Evolutionary conservation across 139 green algal genomes (phyloP), one percentile per base, ranked within the genome.

Genomic region (Chlamydomonas incerta): DNA sequence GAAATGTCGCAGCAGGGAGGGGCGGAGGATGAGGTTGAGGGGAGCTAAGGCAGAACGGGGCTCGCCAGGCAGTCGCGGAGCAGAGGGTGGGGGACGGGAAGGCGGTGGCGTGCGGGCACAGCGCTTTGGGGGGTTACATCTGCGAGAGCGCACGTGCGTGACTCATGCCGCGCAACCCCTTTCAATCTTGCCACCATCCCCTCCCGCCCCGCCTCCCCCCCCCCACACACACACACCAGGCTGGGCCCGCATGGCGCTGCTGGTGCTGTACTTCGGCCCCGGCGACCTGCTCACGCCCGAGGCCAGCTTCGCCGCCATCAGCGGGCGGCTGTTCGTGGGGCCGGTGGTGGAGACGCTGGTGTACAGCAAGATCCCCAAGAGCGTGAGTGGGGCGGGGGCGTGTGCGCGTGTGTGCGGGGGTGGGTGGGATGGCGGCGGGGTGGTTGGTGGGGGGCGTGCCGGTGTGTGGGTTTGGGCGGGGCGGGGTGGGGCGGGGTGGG

Each of bases 301-400:
- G 82, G 86, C 77, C 0, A 94, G 89, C 0, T 98, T 98, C 79
- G 58, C 76, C 15, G 92, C 93, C 8, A 84, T 99, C 15, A 90
- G 88, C 35, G 82, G 95, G 52, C 82, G 87, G 21, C 92, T 99
- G 18, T 93, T 99, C 2, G 95, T 98, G 15, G 95, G 93, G 0
- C 97, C 97, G 24, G 96, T 99, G 47, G 92, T 99, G 24, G 87
- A 93, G 72, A 96, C 90, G 6, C 92, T 99, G 18, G 97, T 99
- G 29, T 99, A 98, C 88, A 89, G 70, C 75, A 98, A 98, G 58
- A 88, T 95, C 21, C 93, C 87, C 24, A 84, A 82, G 66, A 83
- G 71, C 47, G 85, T 90, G 31, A 87, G 88, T 31, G 31, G 60
- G 3, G 11, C 23, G 21, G 60, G 18, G 55, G 21, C 21, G 55